phyloP scores from a whole-genome alignment of 345 rosid species.

The Hibiscus syriacus region DNA sequence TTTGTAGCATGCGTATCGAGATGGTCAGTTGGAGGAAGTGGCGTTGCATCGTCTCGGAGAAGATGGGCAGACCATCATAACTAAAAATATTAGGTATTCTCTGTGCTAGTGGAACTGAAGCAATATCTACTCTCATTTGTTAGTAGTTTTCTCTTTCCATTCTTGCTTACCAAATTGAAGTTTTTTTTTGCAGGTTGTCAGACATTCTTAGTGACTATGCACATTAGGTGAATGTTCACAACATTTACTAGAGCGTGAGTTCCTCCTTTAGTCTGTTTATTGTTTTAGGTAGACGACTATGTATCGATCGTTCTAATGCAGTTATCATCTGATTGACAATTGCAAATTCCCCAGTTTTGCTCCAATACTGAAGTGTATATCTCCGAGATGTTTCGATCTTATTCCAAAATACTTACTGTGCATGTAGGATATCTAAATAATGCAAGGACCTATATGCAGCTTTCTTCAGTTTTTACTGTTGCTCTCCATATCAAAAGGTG shows the following conservation, averaged over 20 bases:
- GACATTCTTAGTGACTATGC: conserved; percentile 11
- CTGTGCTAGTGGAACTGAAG: not conserved
- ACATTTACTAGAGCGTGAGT: conserved; percentile 9
- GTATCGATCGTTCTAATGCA: no score
- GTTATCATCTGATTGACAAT: no score
- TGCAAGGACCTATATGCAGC: conserved; percentile 12
- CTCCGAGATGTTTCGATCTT: no score
- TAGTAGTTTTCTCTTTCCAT: not conserved
- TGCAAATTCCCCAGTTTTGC: not conserved
- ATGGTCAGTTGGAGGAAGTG: no score
- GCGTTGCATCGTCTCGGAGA: conserved; percentile 64
- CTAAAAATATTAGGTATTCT: conserved; percentile 36
- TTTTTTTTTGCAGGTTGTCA: conserved; percentile 8
- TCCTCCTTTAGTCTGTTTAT: not conserved
- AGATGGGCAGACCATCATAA: conserved; percentile 51
- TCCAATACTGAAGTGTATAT: no score
- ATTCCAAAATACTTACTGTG: not conserved
- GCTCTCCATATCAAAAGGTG: conserved; percentile 9
- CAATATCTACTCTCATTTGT: not conserved
- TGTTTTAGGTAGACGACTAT: no score
- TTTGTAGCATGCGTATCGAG: no score
- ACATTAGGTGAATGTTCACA: not conserved
- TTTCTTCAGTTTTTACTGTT: conserved; percentile 10
- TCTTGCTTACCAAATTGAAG: not conserved
- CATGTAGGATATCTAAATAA: no score